These are phyloP conservation scores for Microdochium bolleyi DNA, from an alignment of 2,329 filamentous ascomycete genomes.

Conservation along the genomic window DNA sequence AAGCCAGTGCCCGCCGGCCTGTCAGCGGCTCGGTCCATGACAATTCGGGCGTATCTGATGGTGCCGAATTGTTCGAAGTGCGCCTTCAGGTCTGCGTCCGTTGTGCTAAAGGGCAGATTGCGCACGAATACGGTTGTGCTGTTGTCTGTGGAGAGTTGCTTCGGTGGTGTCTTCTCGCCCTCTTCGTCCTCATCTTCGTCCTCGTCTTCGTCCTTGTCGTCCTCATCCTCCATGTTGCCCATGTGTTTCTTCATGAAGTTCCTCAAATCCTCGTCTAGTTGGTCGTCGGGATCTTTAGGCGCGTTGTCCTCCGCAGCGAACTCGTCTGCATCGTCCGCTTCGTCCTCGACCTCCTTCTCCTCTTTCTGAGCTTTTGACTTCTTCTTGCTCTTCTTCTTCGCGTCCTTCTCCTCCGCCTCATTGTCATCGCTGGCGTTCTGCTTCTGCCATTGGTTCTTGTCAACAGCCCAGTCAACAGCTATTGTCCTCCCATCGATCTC, in stretches of 20 bases:
- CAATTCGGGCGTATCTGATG: conserved; percentile 85
- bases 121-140: conserved; percentile 82
- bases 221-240: conserved; percentile 41
- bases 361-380: conserved; percentile 5
- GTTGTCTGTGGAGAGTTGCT: conserved; percentile 47
- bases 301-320: conserved; percentile 21
- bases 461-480: conserved; percentile 95
- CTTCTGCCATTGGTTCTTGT: conserved; percentile 78
- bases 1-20: conserved; percentile 89
- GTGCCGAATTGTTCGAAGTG: conserved; percentile 85
- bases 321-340: conserved; percentile 18
- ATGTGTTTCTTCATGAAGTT: conserved; percentile 53
- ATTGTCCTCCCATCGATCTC: conserved; percentile 79
- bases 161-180: conserved; percentile 13
- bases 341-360: conserved; percentile 24
- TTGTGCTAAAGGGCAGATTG: conserved; percentile 84
- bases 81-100: conserved; percentile 72
- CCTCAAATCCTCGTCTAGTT: conserved; percentile 35
- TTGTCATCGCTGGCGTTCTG: conserved; percentile 36
- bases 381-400: conserved; percentile 16
- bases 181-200: conserved; percentile 25
- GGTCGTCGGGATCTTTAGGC: conserved; percentile 23
- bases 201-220: conserved; percentile 28
- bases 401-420: conserved; percentile 30
- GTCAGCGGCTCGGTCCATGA: conserved; percentile 78